Evolutionary conservation across 2,329 filamentous ascomycete species (phyloP), one percentile per base, ranked within the genome.

Genomic region (Cyphellophora europaea): DNA sequence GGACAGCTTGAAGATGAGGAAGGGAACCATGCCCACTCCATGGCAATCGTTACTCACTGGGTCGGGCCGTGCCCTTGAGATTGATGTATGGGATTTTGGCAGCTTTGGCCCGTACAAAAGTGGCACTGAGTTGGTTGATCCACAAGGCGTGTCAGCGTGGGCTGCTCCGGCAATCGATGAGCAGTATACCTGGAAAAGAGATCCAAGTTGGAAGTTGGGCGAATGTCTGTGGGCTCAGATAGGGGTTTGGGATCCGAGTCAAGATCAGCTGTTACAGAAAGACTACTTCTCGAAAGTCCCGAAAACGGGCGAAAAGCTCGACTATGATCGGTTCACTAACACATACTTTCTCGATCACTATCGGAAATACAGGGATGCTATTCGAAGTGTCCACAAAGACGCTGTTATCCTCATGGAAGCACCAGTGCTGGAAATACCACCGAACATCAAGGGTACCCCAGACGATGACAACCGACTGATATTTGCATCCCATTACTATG

Each of bases 181-280:
- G 47, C 74, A 77, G 44, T 98, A 98, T 56, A 85, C 85, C 21
- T 98, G 85, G 78, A 87, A 82, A 54, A 76, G 91, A 45, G 85
- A 93, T 52, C 72, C 82, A 0, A 79, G 70, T 5, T 98, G 91
- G 91, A 88, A 80, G 56, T 64, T 98, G 12, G 91, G 91, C n/a
- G 77, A 93, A 58, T 96, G 91, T 52, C 58, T 98, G 27, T 98
- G 91, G 91, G 89, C 91, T 3, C 89, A 95, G 53, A 88, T 98
- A 56, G 89, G 88, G 1, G 77, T 98, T 5, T 98, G 91, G 91
- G 86, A 98, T 53, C 79, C 82, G 5, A 63, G 67, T 3, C 82
- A 73, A 2, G 87, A 95, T 54, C 75, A 72, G 0, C 63, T 98
- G 4, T 58, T 94, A 38, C 76, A 74, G 47, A 93, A 88, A 50